phyloP scores from a whole-genome alignment of 2,329 filamentous ascomycete species.

The Sclerotinia subarctica region DNA sequence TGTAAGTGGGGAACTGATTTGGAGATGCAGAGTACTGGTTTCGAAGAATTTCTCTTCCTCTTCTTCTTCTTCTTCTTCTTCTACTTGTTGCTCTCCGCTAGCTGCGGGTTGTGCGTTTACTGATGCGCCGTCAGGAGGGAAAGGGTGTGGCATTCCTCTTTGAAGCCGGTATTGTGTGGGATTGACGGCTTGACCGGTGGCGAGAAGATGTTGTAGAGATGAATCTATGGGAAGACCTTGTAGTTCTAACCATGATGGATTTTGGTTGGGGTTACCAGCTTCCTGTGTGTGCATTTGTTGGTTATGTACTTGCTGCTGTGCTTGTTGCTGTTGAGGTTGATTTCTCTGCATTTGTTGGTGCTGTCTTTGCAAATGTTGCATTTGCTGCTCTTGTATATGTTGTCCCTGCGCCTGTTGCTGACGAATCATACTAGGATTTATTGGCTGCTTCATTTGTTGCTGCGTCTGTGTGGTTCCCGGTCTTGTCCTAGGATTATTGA shows the following conservation, averaged over 20 bases:
- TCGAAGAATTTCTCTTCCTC: slow-evolving; percentile 44
- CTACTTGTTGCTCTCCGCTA: slow-evolving; percentile 86
- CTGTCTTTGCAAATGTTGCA: background rate
- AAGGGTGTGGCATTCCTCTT: background rate
- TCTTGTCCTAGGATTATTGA: background rate
- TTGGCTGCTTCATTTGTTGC: background rate
- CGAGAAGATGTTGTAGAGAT: background rate
- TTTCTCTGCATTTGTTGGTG: background rate
- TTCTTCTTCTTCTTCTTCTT: slow-evolving; percentile 72
- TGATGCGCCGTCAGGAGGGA: background rate
- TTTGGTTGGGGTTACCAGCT: background rate
- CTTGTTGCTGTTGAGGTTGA: background rate
- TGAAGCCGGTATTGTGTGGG: background rate
- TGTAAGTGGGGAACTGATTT: slow-evolving; percentile 48
- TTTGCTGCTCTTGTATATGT: background rate
- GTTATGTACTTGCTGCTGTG: background rate
- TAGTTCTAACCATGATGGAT: background rate
- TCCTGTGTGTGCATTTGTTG: background rate
- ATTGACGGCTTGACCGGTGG: background rate
- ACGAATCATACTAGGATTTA: background rate
- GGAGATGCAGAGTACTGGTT: slow-evolving; percentile 41
- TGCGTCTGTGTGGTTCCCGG: background rate
- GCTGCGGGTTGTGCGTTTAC: slow-evolving; percentile 84
- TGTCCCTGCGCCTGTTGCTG: background rate
- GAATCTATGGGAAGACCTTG: background rate